Evolutionary conservation across 2,329 filamentous ascomycete species (phyloP).

Genomic region (Hypoxylon sp.): DNA sequence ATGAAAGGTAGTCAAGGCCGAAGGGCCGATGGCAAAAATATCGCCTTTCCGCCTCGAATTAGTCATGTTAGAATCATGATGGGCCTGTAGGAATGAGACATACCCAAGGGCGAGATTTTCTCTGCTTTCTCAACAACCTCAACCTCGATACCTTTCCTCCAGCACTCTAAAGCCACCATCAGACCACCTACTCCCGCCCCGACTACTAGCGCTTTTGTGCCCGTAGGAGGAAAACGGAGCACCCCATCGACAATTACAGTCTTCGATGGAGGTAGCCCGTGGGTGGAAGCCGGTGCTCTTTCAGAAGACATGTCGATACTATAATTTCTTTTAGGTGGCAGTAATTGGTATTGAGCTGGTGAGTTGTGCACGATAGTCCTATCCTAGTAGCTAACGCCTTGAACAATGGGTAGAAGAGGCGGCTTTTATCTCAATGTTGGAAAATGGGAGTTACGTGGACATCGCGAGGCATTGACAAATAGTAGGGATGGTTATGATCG

Average conservation of each 20-base stretch:
- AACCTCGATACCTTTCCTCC: conserved; percentile 34
- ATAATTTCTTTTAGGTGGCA: background rate
- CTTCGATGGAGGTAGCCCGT: background rate
- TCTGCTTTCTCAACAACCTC: conserved; percentile 31
- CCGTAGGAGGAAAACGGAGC: conserved; percentile 30
- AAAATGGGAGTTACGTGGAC: background rate
- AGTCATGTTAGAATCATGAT: background rate
- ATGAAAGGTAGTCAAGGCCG: conserved; percentile 23
- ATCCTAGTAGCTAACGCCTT: background rate
- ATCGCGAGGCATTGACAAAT: background rate
- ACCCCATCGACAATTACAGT: conserved; percentile 32
- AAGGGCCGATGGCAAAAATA: conserved; percentile 22
- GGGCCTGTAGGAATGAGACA: background rate
- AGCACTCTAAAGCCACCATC: conserved; percentile 29
- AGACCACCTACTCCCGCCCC: conserved; percentile 25
- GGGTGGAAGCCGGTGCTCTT: background rate
- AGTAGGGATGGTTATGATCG: background rate
- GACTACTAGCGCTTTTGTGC: conserved; percentile 24
- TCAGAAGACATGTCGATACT: conserved; percentile 18
- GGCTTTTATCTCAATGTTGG: conserved; percentile 3
- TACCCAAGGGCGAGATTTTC: conserved; percentile 13
- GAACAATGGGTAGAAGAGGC: background rate
- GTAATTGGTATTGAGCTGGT: background rate
- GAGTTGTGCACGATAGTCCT: background rate
- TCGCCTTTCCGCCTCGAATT: conserved; percentile 23